Evolutionary conservation across 768 basidiomycete genomes (phyloP), one percentile per base, ranked within the genome.

Genomic region (Phylloporus sp.): DNA sequence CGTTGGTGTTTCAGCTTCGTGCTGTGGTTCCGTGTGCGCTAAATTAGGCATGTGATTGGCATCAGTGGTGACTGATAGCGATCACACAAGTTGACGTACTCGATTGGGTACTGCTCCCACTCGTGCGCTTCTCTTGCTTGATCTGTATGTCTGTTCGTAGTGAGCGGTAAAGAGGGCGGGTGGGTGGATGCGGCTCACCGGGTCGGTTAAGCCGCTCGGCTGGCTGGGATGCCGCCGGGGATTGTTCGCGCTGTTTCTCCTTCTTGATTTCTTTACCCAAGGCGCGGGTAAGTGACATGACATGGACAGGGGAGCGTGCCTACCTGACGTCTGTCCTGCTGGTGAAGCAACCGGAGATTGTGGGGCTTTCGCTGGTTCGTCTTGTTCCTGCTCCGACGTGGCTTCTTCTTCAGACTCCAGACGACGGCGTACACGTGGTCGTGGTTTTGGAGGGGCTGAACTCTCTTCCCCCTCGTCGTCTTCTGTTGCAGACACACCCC

Each of bases 121-220:
- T 45, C n/a, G 36, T 41, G 22, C 1, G 20, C 22, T 54, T 64
- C 12, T 64, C 64, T 38, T 53, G 50, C 49, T 59, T 67, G 36
- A 62, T 47, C 4, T 45, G 48, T 3, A 31, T 58, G 29, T 38
- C 62, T 65, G 18, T 34, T n/a, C 16, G 4, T n/a, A 16, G 32
- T 47, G 6, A 52, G 23, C 15, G 20, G 20, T 29, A 15, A 2
- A 39, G 26, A n/a, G 15, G 10, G 6, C 7, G 13, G 20, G 28
- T 20, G 8, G 1, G 28, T 9, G 18, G 3, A 47, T 26, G 5
- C 9, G 18, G 7, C 58, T 41, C 45, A 64, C 64, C 44, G 0
- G 5, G 41, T 35, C 18, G 29, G 16, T 36, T 34, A 26, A 31
- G 20, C 4, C 16, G 20, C 15, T 46, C 53, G 3, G 26, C 13